Evolutionary conservation across 495 filamentous ascomycete genomes (phyloP).

Genomic region (Cladorrhinum samala): DNA sequence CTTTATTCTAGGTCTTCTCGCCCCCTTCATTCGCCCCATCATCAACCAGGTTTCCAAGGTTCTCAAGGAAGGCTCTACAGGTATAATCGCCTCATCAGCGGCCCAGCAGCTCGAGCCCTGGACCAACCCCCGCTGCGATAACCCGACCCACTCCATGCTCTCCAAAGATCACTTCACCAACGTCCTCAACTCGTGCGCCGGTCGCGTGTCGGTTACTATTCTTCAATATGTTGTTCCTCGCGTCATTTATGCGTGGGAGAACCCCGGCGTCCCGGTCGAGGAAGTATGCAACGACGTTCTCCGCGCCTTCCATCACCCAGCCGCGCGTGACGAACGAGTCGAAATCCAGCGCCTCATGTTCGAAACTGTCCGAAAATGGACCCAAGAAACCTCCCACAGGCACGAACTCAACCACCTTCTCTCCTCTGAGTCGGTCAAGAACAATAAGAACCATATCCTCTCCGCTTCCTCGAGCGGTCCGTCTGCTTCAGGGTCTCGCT

Average conservation of each 20-base stretch:
- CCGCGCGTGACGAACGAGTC: slow-evolving; percentile 58
- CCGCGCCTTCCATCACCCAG: slow-evolving; percentile 84
- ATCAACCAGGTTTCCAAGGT: slow-evolving; percentile 78
- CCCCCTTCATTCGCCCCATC: slow-evolving; percentile 84
- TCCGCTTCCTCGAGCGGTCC: neutral
- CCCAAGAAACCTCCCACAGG: slow-evolving; percentile 55
- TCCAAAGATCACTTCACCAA: slow-evolving; percentile 98
- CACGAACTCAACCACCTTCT: slow-evolving; percentile 63
- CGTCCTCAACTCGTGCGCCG: slow-evolving; percentile 80
- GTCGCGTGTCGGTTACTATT: slow-evolving; percentile 70
- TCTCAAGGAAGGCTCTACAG: slow-evolving; percentile 75
- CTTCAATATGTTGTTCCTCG: slow-evolving; percentile 81
- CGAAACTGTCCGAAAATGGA: slow-evolving; percentile 71
- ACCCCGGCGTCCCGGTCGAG: slow-evolving; percentile 68
- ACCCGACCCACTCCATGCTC: slow-evolving; percentile 91
- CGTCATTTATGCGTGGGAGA: slow-evolving; percentile 84
- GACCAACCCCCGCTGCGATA: slow-evolving; percentile 75
- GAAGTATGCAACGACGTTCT: slow-evolving; percentile 73
- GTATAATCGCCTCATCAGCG: slow-evolving; percentile 71
- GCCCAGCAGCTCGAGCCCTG: slow-evolving; percentile 87
- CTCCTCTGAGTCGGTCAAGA: slow-evolving; percentile 70
- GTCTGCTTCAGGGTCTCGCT: slow-evolving; percentile 12
- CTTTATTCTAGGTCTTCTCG: slow-evolving; percentile 81
- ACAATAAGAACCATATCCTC: slow-evolving; percentile 66
- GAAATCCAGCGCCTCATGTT: slow-evolving; percentile 87